Evolutionary conservation across 2,329 filamentous ascomycete genomes (phyloP).

Genomic region (Parasarocladium wereldwijsianum): DNA sequence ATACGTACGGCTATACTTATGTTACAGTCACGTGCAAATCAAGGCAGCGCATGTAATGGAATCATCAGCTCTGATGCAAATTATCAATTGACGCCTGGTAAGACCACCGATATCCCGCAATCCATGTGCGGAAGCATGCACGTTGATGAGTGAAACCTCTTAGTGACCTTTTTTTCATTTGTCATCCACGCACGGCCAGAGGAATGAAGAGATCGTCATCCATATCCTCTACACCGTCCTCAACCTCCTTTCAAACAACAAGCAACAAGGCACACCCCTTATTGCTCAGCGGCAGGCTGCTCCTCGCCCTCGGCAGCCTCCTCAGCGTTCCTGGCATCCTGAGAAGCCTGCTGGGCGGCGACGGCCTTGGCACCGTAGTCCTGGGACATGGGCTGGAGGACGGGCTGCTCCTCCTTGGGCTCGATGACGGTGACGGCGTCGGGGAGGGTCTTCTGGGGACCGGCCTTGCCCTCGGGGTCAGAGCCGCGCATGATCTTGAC

Average conservation of each 20-base stretch:
- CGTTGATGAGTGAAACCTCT: slow-evolving; percentile 7
- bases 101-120: slow-evolving; percentile 14
- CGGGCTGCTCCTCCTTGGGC: slow-evolving; percentile 97
- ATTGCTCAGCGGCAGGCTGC: slow-evolving; percentile 27
- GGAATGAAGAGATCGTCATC: neutral
- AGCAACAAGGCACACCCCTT: slow-evolving; percentile 9
- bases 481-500: slow-evolving; percentile 99
- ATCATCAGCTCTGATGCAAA: slow-evolving; percentile 28
- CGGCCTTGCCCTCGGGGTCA: slow-evolving; percentile 97
- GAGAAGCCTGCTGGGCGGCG: slow-evolving; percentile 48
- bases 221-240: neutral
- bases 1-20: too few relatives aligned
- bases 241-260: neutral
- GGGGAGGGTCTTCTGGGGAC: slow-evolving; percentile 91
- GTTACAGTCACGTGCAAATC: too few relatives aligned
- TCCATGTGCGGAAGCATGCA: slow-evolving; percentile 3
- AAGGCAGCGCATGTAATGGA: too few relatives aligned
- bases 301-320: slow-evolving; percentile 34
- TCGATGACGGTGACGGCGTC: slow-evolving; percentile 99
- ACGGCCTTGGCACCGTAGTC: slow-evolving; percentile 94
- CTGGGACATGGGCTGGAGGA: slow-evolving; percentile 90
- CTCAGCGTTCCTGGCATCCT: slow-evolving; percentile 43
- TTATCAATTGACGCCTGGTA: slow-evolving; percentile 26
- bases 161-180: slow-evolving; percentile 11
- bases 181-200: slow-evolving; percentile 2